Evolutionary conservation across 345 rosid genomes (phyloP), one percentile per base, ranked within the genome.

Genomic region (Lumnitzera racemosa): DNA sequence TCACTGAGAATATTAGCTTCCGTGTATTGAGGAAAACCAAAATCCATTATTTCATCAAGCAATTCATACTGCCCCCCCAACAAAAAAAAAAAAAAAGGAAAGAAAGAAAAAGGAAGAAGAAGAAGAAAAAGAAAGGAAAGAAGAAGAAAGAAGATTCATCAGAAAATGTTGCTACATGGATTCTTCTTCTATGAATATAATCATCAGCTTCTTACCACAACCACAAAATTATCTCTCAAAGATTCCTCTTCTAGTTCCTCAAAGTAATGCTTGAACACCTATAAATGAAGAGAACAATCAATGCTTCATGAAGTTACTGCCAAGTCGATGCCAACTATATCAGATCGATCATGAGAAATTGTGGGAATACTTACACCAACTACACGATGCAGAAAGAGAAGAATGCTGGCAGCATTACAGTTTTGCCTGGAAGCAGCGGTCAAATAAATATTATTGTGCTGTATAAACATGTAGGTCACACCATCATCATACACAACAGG

Each of bases 21-120:
- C 0, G 97, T 94, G 63, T 78, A 88, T 69, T 94, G 96, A 72
- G 99, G 96, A 71, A 82, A 94, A 61, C 97, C 97, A 59, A 87
- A 94, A 81, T 94, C 97, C 99, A 94, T 90, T 80, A 94, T 94
- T 81, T 94, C 97, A 67, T 94, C 99, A 66, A 94, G 99, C 69
- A 94, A 73, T 83, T 94, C 99, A 51, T 90, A 94, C 96, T 94
- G 87, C 61, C 20, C 20, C 20, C 20, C 0, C 55, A 79, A 51
- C 17, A 31, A 36, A 25, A 58, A 23, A 0, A 17, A 14, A 27
- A 56, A 12, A 56, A 56, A 20, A 1, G 20, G n/a, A 25, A 58
- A 13, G 0, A 17, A 14, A 2, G 27, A 12, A 56, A 56, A 20
- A 1, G 20, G 20, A 20, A 20, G 20, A 20, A 20, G 20, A 20